phyloP scores from a whole-genome alignment of 139 green algal species.

The Gonium pectorale region DNA sequence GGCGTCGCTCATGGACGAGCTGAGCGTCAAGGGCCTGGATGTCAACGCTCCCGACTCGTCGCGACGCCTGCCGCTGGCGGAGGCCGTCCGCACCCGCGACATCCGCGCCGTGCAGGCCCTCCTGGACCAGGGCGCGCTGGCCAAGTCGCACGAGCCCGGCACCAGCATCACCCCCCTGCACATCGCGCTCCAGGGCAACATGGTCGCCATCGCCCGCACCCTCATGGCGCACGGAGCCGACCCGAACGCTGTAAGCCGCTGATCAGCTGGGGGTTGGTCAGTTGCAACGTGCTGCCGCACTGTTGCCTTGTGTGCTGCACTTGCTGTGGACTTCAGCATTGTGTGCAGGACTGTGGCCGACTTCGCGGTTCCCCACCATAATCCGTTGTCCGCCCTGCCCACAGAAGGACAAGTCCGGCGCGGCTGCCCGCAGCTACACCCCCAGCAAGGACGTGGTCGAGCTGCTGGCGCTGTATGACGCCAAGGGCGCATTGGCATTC shows the following conservation, averaged over 20 bases:
- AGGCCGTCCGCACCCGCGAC: slow-evolving; percentile 42
- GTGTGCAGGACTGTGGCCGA: too few relatives aligned
- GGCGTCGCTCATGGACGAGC: slow-evolving; percentile 28
- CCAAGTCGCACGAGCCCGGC: slow-evolving; percentile 32
- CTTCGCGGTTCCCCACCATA: too few relatives aligned
- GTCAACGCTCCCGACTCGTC: slow-evolving; percentile 40
- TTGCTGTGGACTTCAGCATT: too few relatives aligned
- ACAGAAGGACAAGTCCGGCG: slow-evolving; percentile 9
- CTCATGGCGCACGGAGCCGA: slow-evolving; percentile 57
- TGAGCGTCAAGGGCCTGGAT: slow-evolving; percentile 30
- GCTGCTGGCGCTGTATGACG: slow-evolving; percentile 23
- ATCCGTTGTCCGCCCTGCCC: neutral
- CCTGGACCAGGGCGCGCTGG: slow-evolving; percentile 33
- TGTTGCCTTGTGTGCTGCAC: neutral
- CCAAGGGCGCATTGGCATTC: slow-evolving; percentile 44
- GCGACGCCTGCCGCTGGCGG: slow-evolving; percentile 35
- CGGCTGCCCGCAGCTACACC: neutral
- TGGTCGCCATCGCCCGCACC: slow-evolving; percentile 36
- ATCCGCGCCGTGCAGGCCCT: neutral
- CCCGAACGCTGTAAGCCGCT: slow-evolving; percentile 15
- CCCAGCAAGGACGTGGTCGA: slow-evolving; percentile 4
- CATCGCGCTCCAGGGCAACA: slow-evolving; percentile 28
- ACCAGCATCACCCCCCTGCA: slow-evolving; percentile 23
- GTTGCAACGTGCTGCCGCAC: neutral
- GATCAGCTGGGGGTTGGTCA: neutral